Conservation (phyloP, 2,329 filamentous ascomycete species). For the Coniochaeta sp. region DNA sequence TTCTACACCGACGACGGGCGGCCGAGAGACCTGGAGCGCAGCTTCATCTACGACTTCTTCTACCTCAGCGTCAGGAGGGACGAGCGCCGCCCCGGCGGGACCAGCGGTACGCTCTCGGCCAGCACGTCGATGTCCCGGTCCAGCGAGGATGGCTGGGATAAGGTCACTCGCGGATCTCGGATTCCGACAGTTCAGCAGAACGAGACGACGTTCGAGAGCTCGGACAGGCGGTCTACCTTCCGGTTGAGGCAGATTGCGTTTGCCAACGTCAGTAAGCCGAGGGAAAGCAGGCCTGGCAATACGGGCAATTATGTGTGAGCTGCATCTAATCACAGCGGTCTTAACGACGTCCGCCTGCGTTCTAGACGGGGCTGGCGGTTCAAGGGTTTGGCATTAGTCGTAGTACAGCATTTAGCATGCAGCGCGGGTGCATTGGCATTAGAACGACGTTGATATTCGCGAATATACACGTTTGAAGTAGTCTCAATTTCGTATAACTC, state of each 20-base stretch:
- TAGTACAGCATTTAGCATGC: not conserved
- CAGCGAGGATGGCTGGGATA: not conserved
- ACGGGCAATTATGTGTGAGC: not conserved
- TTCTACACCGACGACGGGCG: constrained; percentile 38
- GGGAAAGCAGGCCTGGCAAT: not conserved
- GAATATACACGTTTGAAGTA: too few species aligned
- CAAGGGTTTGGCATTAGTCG: not conserved
- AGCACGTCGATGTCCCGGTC: not conserved
- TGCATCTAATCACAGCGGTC: not conserved
- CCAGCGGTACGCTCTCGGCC: not conserved
- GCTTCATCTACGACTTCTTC: constrained; percentile 36
- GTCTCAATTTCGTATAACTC: too few species aligned
- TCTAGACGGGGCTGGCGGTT: not conserved
- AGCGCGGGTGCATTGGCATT: not conserved
- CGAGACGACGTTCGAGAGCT: not conserved
- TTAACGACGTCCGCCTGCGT: not conserved
- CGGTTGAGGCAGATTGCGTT: not conserved
- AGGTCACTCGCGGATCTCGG: not conserved
- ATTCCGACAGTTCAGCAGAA: not conserved
- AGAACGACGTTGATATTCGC: too few species aligned
- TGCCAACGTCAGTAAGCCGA: not conserved
- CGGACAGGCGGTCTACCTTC: not conserved
- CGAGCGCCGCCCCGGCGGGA: not conserved
- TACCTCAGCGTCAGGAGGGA: constrained; percentile 27
- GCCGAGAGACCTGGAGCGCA: constrained; percentile 32